Conservation (phyloP, 1,139 yeast genomes). For the Suhomyces chickasaworum region DNA sequence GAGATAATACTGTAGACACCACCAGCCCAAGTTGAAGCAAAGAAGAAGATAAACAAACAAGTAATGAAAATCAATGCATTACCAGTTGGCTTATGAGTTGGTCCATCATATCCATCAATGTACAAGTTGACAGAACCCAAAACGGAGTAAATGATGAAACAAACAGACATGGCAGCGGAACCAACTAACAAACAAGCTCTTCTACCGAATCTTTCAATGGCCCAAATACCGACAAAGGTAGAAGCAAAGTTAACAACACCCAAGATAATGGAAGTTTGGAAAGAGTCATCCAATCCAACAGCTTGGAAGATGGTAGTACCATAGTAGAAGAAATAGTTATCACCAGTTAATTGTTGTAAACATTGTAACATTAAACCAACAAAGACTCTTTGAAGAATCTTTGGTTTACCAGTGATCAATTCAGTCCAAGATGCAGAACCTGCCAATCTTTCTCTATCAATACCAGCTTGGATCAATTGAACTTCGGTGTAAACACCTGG, state of each 20-base stretch:
- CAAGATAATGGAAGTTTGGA: constrained; percentile 72
- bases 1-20: constrained; percentile 76
- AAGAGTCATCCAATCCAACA: constrained; percentile 73
- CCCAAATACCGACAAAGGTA: constrained; percentile 66
- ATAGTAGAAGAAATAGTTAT: constrained; percentile 79
- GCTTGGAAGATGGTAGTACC: constrained; percentile 78
- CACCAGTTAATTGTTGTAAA: constrained; percentile 78
- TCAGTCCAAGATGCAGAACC: constrained; percentile 74
- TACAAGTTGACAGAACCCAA: constrained; percentile 69
- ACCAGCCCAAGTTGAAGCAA: constrained; percentile 90
- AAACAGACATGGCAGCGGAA: constrained; percentile 61
- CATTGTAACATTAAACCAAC: constrained; percentile 68
- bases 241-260: constrained; percentile 80
- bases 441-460: constrained; percentile 61
- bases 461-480: constrained; percentile 61
- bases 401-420: constrained; percentile 66
- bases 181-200: constrained; percentile 63
- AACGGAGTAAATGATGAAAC: constrained; percentile 65
- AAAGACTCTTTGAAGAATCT: constrained; percentile 62
- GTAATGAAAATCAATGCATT: constrained; percentile 76
- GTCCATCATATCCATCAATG: constrained; percentile 48
- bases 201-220: constrained; percentile 72
- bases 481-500: constrained; percentile 60
- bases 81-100: constrained; percentile 54
- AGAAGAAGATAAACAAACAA: constrained; percentile 77